Base-by-base conservation (phyloP, 495 filamentous ascomycete species). In the Penicillium subrubescens region DNA sequence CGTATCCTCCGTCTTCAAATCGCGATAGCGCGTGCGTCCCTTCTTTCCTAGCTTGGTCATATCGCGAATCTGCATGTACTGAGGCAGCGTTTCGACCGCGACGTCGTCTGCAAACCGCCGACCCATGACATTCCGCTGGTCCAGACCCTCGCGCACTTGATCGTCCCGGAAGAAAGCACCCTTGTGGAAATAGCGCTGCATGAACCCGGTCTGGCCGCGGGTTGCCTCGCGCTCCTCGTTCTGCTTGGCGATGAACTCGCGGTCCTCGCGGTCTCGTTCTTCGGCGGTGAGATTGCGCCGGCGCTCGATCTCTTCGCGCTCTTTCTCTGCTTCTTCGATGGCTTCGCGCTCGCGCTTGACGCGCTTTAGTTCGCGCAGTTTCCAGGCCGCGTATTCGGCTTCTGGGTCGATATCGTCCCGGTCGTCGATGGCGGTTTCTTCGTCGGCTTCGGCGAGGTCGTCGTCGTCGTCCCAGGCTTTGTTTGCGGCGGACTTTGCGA, bases 141-240 rank as follows among this genome's bases (percentile, higher is more conserved):
- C 88, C 66, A 98, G 75, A 25, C 89, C 92, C 73, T 89, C 85
- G 17, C 84, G 84, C 65, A 89, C 87, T 33, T 85, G 81, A 65
- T 94, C 92, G 43, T 94, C 93, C 60, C 89, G 88, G 79, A 90
- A 98, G 81, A 97, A 99, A 27, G 95, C 95, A 55, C 95, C 95
- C 82, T 93, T 94, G 82, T 99, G 95, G 74, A 90, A 93, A 77
- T 97, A 98, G 74, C 94, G 94, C 75, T 97, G 94, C 92, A 98
- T 92, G 74, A 87, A 97, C 1, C 84, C 84, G 81, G 94, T 91
- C 82, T 97, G 90, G 44, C 94, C 95, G 39, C 89, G 88, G 37
- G 80, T 79, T 19, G 94, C 93, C 66, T 91, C 92, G 50, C 83
- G 82, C 67, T 98, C 95, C 67, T 94, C 93, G 62, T 89, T 89